phyloP scores from a whole-genome alignment of 2,329 filamentous ascomycete genomes.

The Colletotrichum coccodes region DNA sequence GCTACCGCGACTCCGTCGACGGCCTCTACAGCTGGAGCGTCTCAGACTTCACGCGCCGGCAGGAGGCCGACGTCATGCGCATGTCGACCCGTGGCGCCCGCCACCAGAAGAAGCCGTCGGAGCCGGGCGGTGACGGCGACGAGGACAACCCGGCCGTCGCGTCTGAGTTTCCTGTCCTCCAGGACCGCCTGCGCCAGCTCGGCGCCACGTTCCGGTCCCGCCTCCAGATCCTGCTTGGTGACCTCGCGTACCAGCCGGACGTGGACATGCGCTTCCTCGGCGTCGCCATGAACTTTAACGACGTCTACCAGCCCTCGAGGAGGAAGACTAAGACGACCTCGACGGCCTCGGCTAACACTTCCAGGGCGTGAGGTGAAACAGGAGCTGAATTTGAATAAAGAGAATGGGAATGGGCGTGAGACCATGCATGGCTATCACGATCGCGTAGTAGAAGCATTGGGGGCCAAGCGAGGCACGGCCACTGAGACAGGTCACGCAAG shows the following conservation, averaged over 20 bases:
- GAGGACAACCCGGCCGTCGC: constrained; percentile 51
- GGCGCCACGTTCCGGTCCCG: constrained; percentile 80
- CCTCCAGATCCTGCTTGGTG: constrained; percentile 85
- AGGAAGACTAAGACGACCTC: constrained; percentile 62
- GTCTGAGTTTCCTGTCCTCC: constrained; percentile 77
- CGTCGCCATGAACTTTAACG: constrained; percentile 99
- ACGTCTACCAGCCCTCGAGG: constrained; percentile 85
- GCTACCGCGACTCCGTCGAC: constrained; percentile 92
- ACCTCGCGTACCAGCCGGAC: constrained; percentile 92
- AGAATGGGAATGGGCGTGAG: background rate
- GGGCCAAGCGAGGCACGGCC: background rate
- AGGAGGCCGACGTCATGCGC: constrained; percentile 80
- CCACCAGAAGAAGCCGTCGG: constrained; percentile 30
- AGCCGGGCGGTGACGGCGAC: constrained; percentile 34
- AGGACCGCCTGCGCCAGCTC: constrained; percentile 77
- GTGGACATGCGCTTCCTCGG: constrained; percentile 95
- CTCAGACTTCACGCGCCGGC: constrained; percentile 91
- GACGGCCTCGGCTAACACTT: constrained; percentile 27
- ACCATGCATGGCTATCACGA: background rate
- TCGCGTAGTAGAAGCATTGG: background rate
- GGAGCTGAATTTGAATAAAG: background rate
- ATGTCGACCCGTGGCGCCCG: constrained; percentile 63
- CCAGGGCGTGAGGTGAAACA: constrained; percentile 9
- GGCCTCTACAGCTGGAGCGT: constrained; percentile 95
- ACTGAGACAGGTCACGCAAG: background rate